A percentile compares a stretch with the other conserved stretches of the same genome.
These are phyloP conservation scores for Irpex sp. DNA, from an alignment of 1,284 basidiomycete genomes.

Conservation along the genomic window DNA sequence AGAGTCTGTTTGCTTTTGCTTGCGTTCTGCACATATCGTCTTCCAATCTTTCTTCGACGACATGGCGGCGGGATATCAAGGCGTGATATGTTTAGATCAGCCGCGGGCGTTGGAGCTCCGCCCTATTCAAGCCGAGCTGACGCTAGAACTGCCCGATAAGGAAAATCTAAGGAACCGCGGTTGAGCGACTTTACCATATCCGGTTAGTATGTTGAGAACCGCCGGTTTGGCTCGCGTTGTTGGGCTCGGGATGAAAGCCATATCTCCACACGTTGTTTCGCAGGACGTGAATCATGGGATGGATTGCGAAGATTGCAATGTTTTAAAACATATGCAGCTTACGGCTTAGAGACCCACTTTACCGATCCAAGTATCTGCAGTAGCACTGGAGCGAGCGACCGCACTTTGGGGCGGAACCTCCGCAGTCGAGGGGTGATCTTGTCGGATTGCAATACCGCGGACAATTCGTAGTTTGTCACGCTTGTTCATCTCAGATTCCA, in stretches of 20 bases:
- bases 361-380: not conserved
- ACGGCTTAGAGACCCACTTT: not conserved
- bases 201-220: not conserved
- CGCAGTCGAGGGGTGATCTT: not conserved
- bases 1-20: conserved; percentile 43
- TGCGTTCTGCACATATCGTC: conserved; percentile 48
- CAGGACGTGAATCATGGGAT: no score
- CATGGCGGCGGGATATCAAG: conserved; percentile 9
- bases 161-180: not conserved
- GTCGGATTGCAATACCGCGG: not conserved
- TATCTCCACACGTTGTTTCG: not conserved
- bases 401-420: not conserved
- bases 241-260: not conserved
- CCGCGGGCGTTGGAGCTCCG: not conserved
- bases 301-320: not conserved
- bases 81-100: not conserved
- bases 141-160: not conserved
- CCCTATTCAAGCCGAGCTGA: not conserved
- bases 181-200: not conserved
- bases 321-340: not conserved
- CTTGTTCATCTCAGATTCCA: not conserved
- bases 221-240: not conserved
- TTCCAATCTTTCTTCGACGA: conserved; percentile 38
- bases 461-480: not conserved
- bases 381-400: not conserved